Base-by-base conservation (phyloP, 2,329 filamentous ascomycete genomes). In the Aspergillus ustus region DNA sequence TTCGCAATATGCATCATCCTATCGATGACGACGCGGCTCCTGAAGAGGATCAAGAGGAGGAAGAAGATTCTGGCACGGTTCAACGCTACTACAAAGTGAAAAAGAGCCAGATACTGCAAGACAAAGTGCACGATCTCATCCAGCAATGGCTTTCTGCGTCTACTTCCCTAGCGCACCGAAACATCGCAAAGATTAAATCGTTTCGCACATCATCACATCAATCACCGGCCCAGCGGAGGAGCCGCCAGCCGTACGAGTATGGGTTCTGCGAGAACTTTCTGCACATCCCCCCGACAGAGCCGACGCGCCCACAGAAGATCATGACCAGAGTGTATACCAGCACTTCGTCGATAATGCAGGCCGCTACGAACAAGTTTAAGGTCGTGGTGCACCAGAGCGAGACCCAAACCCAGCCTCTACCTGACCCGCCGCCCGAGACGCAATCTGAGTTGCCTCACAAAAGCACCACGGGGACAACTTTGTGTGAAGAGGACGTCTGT, bases 191-290 rank as follows among this genome's bases (percentile, higher is more conserved):
- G 31, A 17, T 44, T 13, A 43, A 44, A 37, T 19, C 20, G 9
- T 20, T 9, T 15, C 11, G 34, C 11, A 13, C 13, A 11, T 11
- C 34, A 13, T 11, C 34, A 13, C 34, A 11, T 2, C 34, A 2
- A 15, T 2, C 34, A 13, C 37, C 25, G 1, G 52, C 40, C 7
- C 52, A 54, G 20, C 11, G 52, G 17, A 7, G 52, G 15, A 54
- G 52, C 9, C 37, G 22, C 4, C 20, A 45, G 22, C 15, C 52
- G 1, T n/a, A 45, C 25, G 52, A 54, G 52, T 45, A 54, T 15
- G 52, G 52, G 17, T 54, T 54, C 28, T 54, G 25, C 4, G 37
- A 54, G 22, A 40, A 54, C 2, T 53, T 25, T 17, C 51, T 53
- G 22, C 52, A 54, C 25, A 54, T 54, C 4, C 52, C 40, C 3